phyloP scores from a whole-genome alignment of 2,329 filamentous ascomycete genomes.

The Neurospora sp. region DNA sequence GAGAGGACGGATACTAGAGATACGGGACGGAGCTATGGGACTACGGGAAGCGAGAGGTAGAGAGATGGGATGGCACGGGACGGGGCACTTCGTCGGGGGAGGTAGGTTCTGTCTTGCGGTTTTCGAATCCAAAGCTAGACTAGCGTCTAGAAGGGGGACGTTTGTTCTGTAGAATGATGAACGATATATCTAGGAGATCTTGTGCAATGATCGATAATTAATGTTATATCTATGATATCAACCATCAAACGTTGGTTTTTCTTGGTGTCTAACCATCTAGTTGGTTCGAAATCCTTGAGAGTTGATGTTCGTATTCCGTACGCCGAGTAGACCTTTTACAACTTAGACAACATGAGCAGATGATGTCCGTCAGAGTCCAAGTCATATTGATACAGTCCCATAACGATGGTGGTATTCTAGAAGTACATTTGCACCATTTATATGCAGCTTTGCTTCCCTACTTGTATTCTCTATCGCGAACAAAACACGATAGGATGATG shows the following conservation, averaged over 20 bases:
- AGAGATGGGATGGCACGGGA: background rate
- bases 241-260: background rate
- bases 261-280: background rate
- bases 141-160: background rate
- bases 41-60: background rate
- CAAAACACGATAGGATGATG: background rate
- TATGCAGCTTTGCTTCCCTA: background rate
- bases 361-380: background rate
- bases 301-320: background rate
- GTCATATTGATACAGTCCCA: background rate
- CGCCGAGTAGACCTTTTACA: background rate
- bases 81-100: background rate
- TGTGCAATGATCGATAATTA: background rate
- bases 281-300: background rate
- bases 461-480: background rate
- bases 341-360: background rate
- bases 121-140: background rate
- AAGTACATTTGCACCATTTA: background rate
- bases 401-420: background rate
- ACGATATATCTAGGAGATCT: background rate
- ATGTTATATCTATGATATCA: background rate
- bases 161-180: too few relatives aligned
- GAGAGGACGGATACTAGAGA: slow-evolving; percentile 1
- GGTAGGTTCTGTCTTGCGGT: background rate
- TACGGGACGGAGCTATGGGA: background rate